Evolutionary conservation across 169 alveolate genomes (phyloP), one percentile per base, ranked within the genome.

Genomic region (Besnoitia besnoiti): DNA sequence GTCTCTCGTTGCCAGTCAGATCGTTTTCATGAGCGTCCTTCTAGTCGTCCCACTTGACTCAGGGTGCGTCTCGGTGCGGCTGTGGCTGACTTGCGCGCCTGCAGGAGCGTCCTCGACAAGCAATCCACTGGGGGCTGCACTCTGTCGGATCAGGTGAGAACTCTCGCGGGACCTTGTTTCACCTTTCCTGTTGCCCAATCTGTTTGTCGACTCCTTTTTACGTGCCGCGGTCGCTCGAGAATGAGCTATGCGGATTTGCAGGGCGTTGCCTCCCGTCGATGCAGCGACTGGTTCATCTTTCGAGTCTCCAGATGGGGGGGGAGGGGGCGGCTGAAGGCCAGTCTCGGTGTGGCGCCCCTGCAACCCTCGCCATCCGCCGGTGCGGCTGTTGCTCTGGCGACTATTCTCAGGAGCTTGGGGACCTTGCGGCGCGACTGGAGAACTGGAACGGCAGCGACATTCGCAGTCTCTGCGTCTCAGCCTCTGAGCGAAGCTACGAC

Each of bases 401-500:
- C 82, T 0, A 1, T 37, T 67, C 27, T 4, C 55, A 77, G 85
- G 85, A 77, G 51, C 51, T 77, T 12, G 51, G 46, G 30, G 33
- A 30, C 46, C 55, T 77, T 0, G 10, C 59, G 39, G 21, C 40
- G n/a, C 40, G 46, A 0, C 85, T 77, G 59, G 49, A 37, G 59
- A 42, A 42, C 35, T 77, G 85, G 85, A 77, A 55, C 55, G 85
- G 85, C 27, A 27, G 51, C 40, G 85, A 77, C 55, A 77, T 77
- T 24, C 49, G 85, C 55, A 95, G 97, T 75, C 80, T 98, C 19
- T 96, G 98, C 73, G 94, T 96, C 47, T 96, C 96, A 89, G 98
- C 99, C 1, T 98, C 99, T 35, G 98, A 95, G 80, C 93, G 95
- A 91, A 95, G 97, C 35, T 97, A 96, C 95, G 98, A 97, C 92